Evolutionary conservation across 1,284 basidiomycete species (phyloP).

Genomic region (Tilletia caries): DNA sequence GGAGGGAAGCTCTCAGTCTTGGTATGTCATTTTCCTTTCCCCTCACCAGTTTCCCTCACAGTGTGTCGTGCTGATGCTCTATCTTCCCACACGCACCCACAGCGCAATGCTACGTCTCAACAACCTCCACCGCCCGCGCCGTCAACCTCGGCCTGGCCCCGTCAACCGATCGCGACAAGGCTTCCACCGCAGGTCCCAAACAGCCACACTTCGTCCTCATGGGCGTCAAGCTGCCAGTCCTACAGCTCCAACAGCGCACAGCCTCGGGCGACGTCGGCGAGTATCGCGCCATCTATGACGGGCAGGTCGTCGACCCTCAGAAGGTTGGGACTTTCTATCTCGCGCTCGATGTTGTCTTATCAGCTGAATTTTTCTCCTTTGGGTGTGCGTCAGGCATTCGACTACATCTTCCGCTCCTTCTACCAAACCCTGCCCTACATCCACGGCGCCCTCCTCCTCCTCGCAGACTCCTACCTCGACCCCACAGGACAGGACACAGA

Average conservation of each 20-base stretch:
- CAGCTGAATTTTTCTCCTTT: too few relatives aligned
- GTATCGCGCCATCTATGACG: constrained; percentile 78
- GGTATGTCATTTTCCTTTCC: constrained; percentile 57
- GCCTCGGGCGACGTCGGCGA: constrained; percentile 54
- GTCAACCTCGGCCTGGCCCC: constrained; percentile 69
- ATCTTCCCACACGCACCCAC: too few relatives aligned
- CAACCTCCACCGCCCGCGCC: constrained; percentile 80
- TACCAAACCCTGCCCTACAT: constrained; percentile 46
- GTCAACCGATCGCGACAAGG: constrained; percentile 23
- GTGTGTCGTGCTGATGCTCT: not conserved
- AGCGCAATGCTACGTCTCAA: constrained; percentile 88
- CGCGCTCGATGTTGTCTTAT: too few relatives aligned
- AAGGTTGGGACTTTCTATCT: constrained; percentile 49
- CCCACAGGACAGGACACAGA: not conserved
- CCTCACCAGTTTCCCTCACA: not conserved
- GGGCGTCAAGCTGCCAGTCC: constrained; percentile 82
- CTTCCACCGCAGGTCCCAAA: constrained; percentile 64
- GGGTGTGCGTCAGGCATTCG: too few relatives aligned
- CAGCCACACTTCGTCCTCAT: constrained; percentile 92
- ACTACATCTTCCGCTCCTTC: constrained; percentile 45
- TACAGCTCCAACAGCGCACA: constrained; percentile 61
- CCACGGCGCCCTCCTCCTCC: constrained; percentile 41
- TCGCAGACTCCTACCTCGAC: constrained; percentile 44
- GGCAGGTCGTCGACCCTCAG: constrained; percentile 69
- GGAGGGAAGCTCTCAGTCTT: constrained; percentile 83